Evolutionary conservation across 176 grass and related monocot genomes (phyloP), one percentile per base, ranked within the genome.

Genomic region (Oryza glumipatula): DNA sequence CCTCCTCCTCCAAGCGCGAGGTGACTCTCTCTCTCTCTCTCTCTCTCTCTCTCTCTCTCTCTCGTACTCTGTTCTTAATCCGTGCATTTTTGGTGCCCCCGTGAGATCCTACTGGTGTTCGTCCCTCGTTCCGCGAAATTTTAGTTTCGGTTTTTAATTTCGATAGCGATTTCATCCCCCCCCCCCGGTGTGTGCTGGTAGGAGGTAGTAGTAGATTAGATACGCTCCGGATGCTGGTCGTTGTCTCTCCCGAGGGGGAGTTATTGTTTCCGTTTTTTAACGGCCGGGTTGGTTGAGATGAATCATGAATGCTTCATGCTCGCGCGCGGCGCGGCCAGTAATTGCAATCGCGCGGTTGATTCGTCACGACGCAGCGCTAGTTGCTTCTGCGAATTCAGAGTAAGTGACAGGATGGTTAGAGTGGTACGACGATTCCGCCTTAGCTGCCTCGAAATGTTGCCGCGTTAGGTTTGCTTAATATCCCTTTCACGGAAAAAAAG

Each of bases 1-100:
- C 68, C 38, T 21, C 52, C 5, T 56, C 56, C 56, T 87, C 95
- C 72, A 91, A 83, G 65, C 89, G 80, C 78, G 95, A 97, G 95
- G 95, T 97, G 81, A 56, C 24, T 14, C 22, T 14, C 75, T 14
- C 6, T 68, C 10, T 21, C 11, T 13, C n/a, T n/a, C n/a, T n/a
- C n/a, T n/a, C 11, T n/a, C 15, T 1, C 7, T 47, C 7, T 3
- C 14, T 16, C 4, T 15, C n/a, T 32, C 30, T 32, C 30, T 32
- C 43, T 15, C 6, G 10, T 65, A 38, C 66, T 85, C 64, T 84
- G 3, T 5, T 41, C 32, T 1, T 64, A 22, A 21, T 49, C 44
- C 30, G 7, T 36, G 67, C 39, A 43, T 70, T 77, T 81, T 49
- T 48, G 82, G 45, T 63, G 73, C 68, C 35, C 65, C 65, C 28